phyloP scores from a whole-genome alignment of 495 filamentous ascomycete genomes.

The Aspergillus steynii region DNA sequence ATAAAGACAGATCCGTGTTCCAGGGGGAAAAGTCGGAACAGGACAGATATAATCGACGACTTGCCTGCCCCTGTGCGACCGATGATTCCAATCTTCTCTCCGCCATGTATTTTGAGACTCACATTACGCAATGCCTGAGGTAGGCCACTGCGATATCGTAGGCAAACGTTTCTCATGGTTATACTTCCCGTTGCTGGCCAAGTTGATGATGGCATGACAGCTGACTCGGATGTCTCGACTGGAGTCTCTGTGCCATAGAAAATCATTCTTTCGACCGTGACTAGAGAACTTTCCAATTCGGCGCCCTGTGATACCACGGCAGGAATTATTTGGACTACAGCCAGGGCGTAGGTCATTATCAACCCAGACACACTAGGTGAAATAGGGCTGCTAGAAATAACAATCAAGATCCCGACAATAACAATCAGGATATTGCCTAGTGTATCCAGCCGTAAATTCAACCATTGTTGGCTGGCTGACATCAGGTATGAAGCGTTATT shows the following conservation, averaged over 20 bases:
- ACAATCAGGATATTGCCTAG: background rate
- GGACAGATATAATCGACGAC: constrained; percentile 86
- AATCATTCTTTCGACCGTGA: constrained; percentile 85
- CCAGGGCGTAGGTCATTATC: constrained; percentile 3
- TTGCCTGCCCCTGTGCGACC: constrained; percentile 94
- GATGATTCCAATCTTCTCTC: constrained; percentile 90
- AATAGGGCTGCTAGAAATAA: background rate
- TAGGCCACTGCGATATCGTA: constrained; percentile 85
- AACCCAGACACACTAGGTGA: constrained; percentile 3
- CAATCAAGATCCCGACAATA: background rate
- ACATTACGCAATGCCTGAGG: constrained; percentile 82
- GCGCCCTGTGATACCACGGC: background rate
- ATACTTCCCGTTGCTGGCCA: constrained; percentile 90
- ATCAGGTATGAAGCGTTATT: background rate
- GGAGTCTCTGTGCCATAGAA: constrained; percentile 87
- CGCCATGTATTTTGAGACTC: constrained; percentile 74
- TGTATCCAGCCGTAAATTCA: constrained; percentile 1
- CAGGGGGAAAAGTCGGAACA: constrained; percentile 89
- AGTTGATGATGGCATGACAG: constrained; percentile 59
- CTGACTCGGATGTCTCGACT: constrained; percentile 78
- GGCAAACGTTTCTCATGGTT: constrained; percentile 77
- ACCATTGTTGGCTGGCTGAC: constrained; percentile 5
- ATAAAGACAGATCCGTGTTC: constrained; percentile 79
- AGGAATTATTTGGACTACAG: constrained; percentile 2
- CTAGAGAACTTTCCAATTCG: constrained; percentile 88